These are phyloP conservation scores for Saturnispora gosingensis DNA, from an alignment of 805 yeast species.

Conservation along the genomic window DNA sequence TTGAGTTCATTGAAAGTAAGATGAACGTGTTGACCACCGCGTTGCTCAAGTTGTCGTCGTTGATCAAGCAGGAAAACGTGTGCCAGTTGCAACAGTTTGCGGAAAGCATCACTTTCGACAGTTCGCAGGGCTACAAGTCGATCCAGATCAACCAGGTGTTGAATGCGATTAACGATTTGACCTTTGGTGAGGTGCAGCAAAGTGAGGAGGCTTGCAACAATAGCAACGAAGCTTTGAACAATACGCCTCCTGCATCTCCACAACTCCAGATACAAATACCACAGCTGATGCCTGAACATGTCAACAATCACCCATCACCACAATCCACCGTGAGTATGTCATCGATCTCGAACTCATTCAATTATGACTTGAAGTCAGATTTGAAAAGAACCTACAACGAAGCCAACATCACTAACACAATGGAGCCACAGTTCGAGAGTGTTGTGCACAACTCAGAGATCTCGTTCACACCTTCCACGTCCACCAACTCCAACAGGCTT, in stretches of 20 bases:
- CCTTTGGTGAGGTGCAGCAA: background rate
- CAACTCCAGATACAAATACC: background rate
- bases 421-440: background rate
- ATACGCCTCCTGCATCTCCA: background rate
- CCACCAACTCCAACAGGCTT: background rate
- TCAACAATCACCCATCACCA: background rate
- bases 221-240: background rate
- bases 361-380: background rate
- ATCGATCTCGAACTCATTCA: background rate
- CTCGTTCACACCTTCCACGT: background rate
- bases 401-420: background rate
- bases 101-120: slow-evolving; percentile 4
- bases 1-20: slow-evolving; percentile 52
- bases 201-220: background rate
- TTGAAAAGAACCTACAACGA: background rate
- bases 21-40: slow-evolving; percentile 42
- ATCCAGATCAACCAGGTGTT: slow-evolving; percentile 36
- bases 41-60: slow-evolving; percentile 32
- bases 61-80: slow-evolving; percentile 14
- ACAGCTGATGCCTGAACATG: background rate
- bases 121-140: slow-evolving; percentile 16
- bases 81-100: slow-evolving; percentile 8
- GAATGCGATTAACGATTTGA: background rate
- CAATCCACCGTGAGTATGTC: background rate
- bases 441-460: background rate